Conservation (phyloP, 2,329 filamentous ascomycete genomes). For the Fusarium compactum region DNA sequence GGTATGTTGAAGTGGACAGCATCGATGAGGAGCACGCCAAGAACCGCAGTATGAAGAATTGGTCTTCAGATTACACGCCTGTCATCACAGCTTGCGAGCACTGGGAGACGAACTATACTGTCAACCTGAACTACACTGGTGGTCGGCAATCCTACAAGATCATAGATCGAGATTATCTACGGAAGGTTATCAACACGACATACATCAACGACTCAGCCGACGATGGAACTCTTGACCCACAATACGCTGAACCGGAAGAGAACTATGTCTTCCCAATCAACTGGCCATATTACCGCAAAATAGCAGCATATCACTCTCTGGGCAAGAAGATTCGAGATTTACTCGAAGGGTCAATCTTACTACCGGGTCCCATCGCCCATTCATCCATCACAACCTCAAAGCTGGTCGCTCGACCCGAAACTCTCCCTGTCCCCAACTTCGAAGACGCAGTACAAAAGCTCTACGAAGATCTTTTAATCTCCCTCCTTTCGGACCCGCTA, state of each 20-base stretch:
- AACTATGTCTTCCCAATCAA: slow-evolving; percentile 28
- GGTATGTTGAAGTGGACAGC: slow-evolving; percentile 32
- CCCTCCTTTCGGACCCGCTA: slow-evolving; percentile 36
- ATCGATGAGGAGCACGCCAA: slow-evolving; percentile 7
- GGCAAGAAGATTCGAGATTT: slow-evolving; percentile 31
- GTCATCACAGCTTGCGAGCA: slow-evolving; percentile 37
- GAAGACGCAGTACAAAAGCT: slow-evolving; percentile 8
- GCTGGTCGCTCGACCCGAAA: slow-evolving; percentile 31
- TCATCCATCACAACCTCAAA: slow-evolving; percentile 25
- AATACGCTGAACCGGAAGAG: slow-evolving; percentile 9
- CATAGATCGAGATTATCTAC: slow-evolving; percentile 15
- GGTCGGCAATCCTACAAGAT: slow-evolving; percentile 36
- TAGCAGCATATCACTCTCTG: slow-evolving; percentile 30
- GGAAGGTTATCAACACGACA: slow-evolving; percentile 35
- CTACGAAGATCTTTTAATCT: slow-evolving; percentile 40
- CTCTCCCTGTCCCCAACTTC: slow-evolving; percentile 22
- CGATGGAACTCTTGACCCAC: slow-evolving; percentile 26
- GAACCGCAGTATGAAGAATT: neutral
- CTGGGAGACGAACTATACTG: slow-evolving; percentile 37
- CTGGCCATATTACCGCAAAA: slow-evolving; percentile 20
- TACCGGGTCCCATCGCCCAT: slow-evolving; percentile 14
- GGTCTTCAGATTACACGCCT: slow-evolving; percentile 26
- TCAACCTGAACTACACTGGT: slow-evolving; percentile 36
- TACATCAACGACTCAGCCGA: slow-evolving; percentile 2
- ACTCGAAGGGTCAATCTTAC: slow-evolving; percentile 24